These are phyloP conservation scores for Sporothrix variecibatus DNA, from an alignment of 2,329 filamentous ascomycete species.

Conservation along the genomic window DNA sequence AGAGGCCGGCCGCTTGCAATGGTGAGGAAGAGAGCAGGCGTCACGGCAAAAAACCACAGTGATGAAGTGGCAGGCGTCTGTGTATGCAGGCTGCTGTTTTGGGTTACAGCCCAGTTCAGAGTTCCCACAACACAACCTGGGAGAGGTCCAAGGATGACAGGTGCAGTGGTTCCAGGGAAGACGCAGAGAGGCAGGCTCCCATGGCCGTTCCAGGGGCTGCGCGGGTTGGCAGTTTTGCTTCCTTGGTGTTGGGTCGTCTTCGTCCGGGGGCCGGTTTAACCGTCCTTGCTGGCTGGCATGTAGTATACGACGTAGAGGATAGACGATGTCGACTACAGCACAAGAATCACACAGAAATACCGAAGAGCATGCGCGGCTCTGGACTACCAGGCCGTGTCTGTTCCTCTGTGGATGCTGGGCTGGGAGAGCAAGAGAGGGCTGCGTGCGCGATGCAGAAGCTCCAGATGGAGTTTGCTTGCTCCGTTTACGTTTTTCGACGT, in stretches of 20 bases:
- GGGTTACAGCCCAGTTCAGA: conserved; percentile 28
- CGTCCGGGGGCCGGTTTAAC: not conserved
- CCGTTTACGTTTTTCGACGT: not conserved
- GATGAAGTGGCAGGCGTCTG: conserved; percentile 25
- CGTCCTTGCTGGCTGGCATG: not conserved
- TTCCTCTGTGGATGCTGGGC: not conserved
- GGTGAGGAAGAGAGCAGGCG: not conserved
- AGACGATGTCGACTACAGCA: not conserved
- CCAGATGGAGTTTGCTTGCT: not conserved
- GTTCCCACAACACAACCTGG: conserved; percentile 28
- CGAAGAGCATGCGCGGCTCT: not conserved
- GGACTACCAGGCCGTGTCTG: not conserved
- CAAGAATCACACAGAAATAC: not conserved
- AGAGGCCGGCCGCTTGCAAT: conserved; percentile 5
- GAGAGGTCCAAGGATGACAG: conserved; percentile 26
- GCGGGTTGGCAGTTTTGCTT: not conserved
- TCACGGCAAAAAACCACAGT: conserved; percentile 14
- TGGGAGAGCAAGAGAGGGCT: not conserved
- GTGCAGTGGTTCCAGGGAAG: conserved; percentile 19
- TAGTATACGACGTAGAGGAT: not conserved
- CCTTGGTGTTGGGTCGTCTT: not conserved
- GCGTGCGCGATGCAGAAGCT: conserved; percentile 2
- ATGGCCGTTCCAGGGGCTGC: conserved; percentile 26
- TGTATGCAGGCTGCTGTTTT: conserved; percentile 31
- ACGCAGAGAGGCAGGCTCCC: conserved; percentile 22